Conservation (phyloP, 768 basidiomycete genomes). For the Crepidotus variabilis region DNA sequence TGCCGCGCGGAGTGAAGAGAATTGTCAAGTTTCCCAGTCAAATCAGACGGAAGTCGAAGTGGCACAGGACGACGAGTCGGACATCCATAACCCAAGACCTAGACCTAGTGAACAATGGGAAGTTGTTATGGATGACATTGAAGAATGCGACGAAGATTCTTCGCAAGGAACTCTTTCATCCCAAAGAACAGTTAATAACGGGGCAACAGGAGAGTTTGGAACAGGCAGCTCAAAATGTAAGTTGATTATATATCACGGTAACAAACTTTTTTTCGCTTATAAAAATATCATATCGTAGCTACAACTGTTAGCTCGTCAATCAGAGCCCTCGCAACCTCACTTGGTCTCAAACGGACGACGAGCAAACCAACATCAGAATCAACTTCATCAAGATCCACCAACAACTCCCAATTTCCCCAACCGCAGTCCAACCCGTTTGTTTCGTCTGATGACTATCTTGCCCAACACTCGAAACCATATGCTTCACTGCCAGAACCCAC, state of each 20-base stretch:
- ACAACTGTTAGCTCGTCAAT: constrained; percentile 71
- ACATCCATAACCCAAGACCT: constrained; percentile 25
- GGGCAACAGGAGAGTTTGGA: constrained; percentile 67
- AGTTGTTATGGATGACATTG: constrained; percentile 79
- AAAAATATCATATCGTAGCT: no score
- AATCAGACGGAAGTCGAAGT: constrained; percentile 23
- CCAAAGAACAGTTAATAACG: constrained; percentile 31
- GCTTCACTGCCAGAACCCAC: constrained; percentile 32
- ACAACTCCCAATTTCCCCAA: constrained; percentile 8
- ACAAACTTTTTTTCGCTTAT: constrained; percentile 8
- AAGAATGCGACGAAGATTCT: constrained; percentile 59
- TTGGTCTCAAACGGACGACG: constrained; percentile 58
- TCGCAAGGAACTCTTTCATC: constrained; percentile 49
- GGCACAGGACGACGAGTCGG: constrained; percentile 19
- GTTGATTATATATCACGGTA: constrained; percentile 16
- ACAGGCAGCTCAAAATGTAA: constrained; percentile 59
- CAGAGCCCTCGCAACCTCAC: constrained; percentile 69
- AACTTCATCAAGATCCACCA: constrained; percentile 19
- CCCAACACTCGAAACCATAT: constrained; percentile 39
- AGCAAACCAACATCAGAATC: constrained; percentile 11
- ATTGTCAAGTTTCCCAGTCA: constrained; percentile 16
- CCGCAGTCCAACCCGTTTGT: background rate
- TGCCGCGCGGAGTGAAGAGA: constrained; percentile 46
- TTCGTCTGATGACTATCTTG: constrained; percentile 30
- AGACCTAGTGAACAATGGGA: constrained; percentile 84